Evolutionary conservation across 2,329 filamentous ascomycete species (phyloP).

Genomic region (Fusarium sp.): DNA sequence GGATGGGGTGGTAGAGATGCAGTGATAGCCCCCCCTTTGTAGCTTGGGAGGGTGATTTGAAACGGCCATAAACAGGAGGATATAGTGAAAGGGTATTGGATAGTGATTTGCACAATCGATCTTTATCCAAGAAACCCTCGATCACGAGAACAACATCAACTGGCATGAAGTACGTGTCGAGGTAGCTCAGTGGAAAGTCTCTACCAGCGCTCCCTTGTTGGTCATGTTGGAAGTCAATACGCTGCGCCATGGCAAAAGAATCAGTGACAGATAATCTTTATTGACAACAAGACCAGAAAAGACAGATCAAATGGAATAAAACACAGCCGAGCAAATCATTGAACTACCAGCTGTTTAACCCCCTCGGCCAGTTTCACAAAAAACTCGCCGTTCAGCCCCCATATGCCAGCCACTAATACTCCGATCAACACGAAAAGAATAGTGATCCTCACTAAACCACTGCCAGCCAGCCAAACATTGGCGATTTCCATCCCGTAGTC

Average conservation of each 20-base stretch:
- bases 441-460: neutral
- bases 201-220: neutral
- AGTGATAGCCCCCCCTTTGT: neutral
- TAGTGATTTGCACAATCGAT: neutral
- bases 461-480: neutral
- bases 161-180: conserved; percentile 4
- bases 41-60: neutral
- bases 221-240: neutral
- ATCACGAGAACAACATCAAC: neutral
- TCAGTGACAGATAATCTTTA: neutral
- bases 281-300: too few relatives aligned
- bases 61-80: neutral
- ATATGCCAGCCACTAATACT: neutral
- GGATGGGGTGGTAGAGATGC: neutral
- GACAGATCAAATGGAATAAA: neutral
- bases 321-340: neutral
- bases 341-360: too few relatives aligned
- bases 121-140: neutral
- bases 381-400: conserved; percentile 9
- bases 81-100: neutral
- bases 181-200: conserved; percentile 3
- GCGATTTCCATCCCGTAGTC: conserved; percentile 2
- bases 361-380: conserved; percentile 1
- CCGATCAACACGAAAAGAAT: neutral
- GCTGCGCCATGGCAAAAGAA: neutral